These are phyloP conservation scores for Microsporum canis DNA, from an alignment of 2,329 filamentous ascomycete species.

Conservation along the genomic window DNA sequence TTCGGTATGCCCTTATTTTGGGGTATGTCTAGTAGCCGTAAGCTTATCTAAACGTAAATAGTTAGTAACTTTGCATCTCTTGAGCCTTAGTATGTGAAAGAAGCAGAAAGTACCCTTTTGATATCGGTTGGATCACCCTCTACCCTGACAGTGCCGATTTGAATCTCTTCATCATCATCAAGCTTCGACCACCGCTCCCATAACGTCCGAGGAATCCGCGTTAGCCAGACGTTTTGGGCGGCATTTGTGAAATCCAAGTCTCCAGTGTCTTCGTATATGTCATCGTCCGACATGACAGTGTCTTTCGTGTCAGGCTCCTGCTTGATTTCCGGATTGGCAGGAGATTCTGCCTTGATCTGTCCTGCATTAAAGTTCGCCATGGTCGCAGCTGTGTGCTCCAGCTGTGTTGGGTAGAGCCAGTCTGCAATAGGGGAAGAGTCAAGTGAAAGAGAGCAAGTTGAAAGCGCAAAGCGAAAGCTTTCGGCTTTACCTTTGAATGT, in stretches of 20 bases:
- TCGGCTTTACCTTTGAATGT: neutral
- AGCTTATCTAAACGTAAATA: conserved; percentile 46
- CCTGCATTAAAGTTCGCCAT: conserved; percentile 8
- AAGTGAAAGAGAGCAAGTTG: neutral
- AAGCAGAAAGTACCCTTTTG: conserved; percentile 31
- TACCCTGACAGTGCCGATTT: conserved; percentile 61
- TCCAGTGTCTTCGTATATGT: conserved; percentile 57
- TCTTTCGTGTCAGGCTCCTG: conserved; percentile 32
- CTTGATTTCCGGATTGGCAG: conserved; percentile 30
- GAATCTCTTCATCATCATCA: conserved; percentile 69
- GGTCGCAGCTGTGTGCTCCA: neutral
- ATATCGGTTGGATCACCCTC: conserved; percentile 45
- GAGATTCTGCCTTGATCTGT: conserved; percentile 32
- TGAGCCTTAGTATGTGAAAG: neutral
- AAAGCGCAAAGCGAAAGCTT: neutral
- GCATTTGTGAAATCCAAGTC: conserved; percentile 49
- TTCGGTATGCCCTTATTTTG: conserved; percentile 68
- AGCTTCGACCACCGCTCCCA: conserved; percentile 69
- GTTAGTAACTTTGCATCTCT: neutral
- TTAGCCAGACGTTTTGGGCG: conserved; percentile 51
- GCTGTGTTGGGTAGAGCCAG: neutral
- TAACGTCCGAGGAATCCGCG: conserved; percentile 65
- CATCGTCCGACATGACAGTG: conserved; percentile 45
- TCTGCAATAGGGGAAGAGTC: neutral
- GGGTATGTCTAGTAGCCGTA: conserved; percentile 56